Percentiles rank a stretch among this genome's conserved stretches.
Conservation (phyloP, 345 rosid genomes). For the Moricandia arvensis region DNA sequence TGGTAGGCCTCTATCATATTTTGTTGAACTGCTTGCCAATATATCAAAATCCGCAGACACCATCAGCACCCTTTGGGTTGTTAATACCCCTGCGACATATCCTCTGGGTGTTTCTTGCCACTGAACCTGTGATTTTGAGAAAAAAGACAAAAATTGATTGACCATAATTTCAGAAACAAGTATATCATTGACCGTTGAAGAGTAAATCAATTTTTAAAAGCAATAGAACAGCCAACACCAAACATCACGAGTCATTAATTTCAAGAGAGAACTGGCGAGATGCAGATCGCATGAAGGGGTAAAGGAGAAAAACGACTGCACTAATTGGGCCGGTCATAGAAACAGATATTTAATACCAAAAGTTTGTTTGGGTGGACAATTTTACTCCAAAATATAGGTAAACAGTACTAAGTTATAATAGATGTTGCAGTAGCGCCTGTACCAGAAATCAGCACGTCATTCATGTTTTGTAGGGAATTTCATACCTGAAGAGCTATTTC, state of each 20-base stretch:
- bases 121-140: conserved; percentile 54
- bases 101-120: conserved; percentile 97
- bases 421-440: conserved; percentile 9
- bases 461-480: conserved; percentile 15
- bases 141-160: conserved; percentile 3
- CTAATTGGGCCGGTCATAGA: neutral
- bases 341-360: conserved; percentile 12
- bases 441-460: conserved; percentile 15
- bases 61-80: conserved; percentile 91
- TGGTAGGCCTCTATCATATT: conserved; percentile 91
- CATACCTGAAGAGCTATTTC: conserved; percentile 89
- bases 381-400: conserved; percentile 3
- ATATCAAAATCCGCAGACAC: conserved; percentile 85
- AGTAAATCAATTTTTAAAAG: neutral
- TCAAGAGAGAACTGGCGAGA: neutral
- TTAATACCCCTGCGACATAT: conserved; percentile 88
- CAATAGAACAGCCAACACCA: neutral
- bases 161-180: conserved; percentile 4
- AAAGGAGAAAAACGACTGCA: neutral
- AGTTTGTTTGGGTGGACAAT: neutral
- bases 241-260: neutral
- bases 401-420: neutral
- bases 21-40: conserved; percentile 76
- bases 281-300: neutral
- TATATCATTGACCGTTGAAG: conserved; percentile 6